phyloP scores from a whole-genome alignment of 345 rosid species.

The Salix caprea region DNA sequence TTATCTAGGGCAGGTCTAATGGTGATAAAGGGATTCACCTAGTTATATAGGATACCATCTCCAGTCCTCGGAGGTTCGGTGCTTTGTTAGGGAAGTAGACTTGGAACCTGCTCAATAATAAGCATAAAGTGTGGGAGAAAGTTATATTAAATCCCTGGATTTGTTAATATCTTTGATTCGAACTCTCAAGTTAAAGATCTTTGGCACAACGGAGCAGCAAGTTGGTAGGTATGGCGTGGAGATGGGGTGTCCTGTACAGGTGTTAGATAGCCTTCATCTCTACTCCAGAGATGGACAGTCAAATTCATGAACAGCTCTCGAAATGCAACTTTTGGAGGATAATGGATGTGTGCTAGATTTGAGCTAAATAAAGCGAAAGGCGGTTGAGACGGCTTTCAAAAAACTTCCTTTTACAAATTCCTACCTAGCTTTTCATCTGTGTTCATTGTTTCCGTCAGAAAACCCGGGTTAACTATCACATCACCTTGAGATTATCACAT shows the following conservation, averaged over 20 bases:
- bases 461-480: neutral
- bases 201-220: neutral
- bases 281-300: neutral
- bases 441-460: neutral
- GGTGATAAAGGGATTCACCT: no score
- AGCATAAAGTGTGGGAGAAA: no score
- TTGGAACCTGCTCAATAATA: no score
- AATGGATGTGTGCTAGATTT: neutral
- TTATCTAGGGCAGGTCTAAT: no score
- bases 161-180: no score
- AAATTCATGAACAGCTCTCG: neutral
- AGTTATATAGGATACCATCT: no score
- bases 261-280: no score
- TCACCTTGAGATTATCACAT: neutral
- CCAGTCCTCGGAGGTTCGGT: no score
- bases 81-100: no score
- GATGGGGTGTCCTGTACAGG: neutral
- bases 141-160: no score
- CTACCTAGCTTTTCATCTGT: no score
- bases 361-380: constrained; percentile 6
- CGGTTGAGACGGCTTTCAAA: neutral
- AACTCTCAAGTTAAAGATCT: no score
- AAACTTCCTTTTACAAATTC: neutral
- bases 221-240: neutral
- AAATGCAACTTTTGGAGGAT: neutral